Conservation (phyloP, 2,329 filamentous ascomycete genomes). For the Penicillium glabrum region DNA sequence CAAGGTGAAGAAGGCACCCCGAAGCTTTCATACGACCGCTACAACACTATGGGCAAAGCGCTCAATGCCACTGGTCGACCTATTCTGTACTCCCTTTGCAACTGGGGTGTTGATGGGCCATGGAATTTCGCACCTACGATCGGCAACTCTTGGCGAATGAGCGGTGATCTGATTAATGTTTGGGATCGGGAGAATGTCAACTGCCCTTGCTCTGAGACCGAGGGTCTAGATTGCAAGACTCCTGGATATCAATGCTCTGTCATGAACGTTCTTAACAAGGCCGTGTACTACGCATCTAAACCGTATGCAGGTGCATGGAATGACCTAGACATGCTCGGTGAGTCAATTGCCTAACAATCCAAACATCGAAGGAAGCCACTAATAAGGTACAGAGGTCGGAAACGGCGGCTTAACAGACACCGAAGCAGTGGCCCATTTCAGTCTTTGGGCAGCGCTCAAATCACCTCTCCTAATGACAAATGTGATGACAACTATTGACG, state of each 20-base stretch:
- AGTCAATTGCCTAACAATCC: neutral
- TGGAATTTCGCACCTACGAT: conserved; percentile 51
- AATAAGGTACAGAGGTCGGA: conserved; percentile 40
- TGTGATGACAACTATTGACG: conserved; percentile 41
- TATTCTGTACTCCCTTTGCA: conserved; percentile 50
- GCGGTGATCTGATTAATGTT: conserved; percentile 49
- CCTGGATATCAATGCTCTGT: conserved; percentile 51
- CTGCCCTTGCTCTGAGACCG: conserved; percentile 42
- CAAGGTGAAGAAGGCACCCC: conserved; percentile 52
- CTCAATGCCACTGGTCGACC: conserved; percentile 48
- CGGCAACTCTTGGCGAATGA: conserved; percentile 48
- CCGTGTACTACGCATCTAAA: conserved; percentile 42
- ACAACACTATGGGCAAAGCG: conserved; percentile 50
- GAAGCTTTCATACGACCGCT: conserved; percentile 48
- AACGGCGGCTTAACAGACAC: conserved; percentile 45
- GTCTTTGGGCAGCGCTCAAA: conserved; percentile 51
- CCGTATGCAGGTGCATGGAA: conserved; percentile 48
- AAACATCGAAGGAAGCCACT: neutral
- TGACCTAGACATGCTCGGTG: conserved; percentile 48
- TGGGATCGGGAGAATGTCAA: conserved; percentile 46
- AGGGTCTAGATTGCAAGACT: conserved; percentile 43
- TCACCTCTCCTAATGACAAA: conserved; percentile 52
- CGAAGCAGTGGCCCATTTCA: conserved; percentile 44
- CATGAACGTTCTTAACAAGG: conserved; percentile 53
- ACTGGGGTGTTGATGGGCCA: conserved; percentile 54